Evolutionary conservation across 148 eudicot genomes (phyloP).

Genomic region (Camellia granthamiana): DNA sequence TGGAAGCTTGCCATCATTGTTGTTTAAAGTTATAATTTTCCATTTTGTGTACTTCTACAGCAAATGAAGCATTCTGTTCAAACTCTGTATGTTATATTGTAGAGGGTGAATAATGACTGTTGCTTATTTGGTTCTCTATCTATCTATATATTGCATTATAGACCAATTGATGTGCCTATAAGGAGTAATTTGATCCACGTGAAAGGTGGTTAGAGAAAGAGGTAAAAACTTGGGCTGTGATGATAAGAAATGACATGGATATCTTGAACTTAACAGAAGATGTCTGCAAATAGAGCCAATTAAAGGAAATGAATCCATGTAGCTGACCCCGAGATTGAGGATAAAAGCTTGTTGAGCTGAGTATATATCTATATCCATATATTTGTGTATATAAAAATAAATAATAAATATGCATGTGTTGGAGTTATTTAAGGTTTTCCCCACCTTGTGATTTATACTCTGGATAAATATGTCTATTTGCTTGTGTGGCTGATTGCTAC

Average conservation of each 20-base stretch:
- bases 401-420: neutral
- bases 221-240: too few relatives aligned
- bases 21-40: neutral
- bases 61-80: neutral
- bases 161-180: too few relatives aligned
- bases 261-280: too few relatives aligned
- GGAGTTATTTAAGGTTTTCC: neutral
- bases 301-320: too few relatives aligned
- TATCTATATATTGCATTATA: too few relatives aligned
- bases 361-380: neutral
- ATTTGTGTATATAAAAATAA: neutral
- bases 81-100: neutral
- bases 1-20: neutral
- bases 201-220: too few relatives aligned
- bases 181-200: too few relatives aligned
- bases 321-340: too few relatives aligned
- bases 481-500: neutral
- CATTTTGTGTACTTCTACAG: neutral
- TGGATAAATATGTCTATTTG: neutral
- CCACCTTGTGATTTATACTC: neutral
- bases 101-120: neutral
- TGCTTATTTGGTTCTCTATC: neutral
- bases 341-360: too few relatives aligned
- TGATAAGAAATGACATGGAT: too few relatives aligned
- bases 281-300: too few relatives aligned